A percentile compares a stretch with the other conserved stretches of the same genome.
phyloP scores from a whole-genome alignment of 352 stramenopile genomes.

The Halophytophthora polymorphica region DNA sequence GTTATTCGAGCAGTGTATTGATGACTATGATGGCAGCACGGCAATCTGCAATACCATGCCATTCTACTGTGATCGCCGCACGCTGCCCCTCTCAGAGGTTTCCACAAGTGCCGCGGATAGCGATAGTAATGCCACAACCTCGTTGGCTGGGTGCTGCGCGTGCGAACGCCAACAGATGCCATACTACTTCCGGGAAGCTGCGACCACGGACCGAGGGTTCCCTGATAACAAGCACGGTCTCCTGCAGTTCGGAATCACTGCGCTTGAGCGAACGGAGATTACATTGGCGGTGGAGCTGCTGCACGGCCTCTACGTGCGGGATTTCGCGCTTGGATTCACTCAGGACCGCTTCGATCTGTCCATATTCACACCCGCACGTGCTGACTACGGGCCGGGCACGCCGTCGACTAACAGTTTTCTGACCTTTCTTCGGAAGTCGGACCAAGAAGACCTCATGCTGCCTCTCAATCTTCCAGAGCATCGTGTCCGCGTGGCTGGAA shows the following conservation, averaged over 20 bases:
- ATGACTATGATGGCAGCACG: slow-evolving; percentile 28
- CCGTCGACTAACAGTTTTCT: slow-evolving; percentile 75
- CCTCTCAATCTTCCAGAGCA: slow-evolving; percentile 93
- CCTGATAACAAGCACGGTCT: slow-evolving; percentile 95
- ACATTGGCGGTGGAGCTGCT: slow-evolving; percentile 92
- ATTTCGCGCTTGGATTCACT: slow-evolving; percentile 85
- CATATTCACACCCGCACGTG: slow-evolving; percentile 86
- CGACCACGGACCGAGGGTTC: slow-evolving; percentile 63
- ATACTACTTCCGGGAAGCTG: slow-evolving; percentile 81
- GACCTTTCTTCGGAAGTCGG: slow-evolving; percentile 72
- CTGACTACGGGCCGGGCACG: slow-evolving; percentile 56
- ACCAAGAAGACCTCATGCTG: slow-evolving; percentile 85
- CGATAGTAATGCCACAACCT: slow-evolving; percentile 23
- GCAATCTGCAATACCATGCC: slow-evolving; percentile 59
- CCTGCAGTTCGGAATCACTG: slow-evolving; percentile 89
- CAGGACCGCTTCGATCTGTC: slow-evolving; percentile 82
- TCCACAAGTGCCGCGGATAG: slow-evolving; percentile 11
- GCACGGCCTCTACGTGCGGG: slow-evolving; percentile 90
- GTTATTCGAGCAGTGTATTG: slow-evolving; percentile 52
- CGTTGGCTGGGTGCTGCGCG: slow-evolving; percentile 69
- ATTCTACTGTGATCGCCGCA: slow-evolving; percentile 54
- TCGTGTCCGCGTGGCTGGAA: slow-evolving; percentile 44
- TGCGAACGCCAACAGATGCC: slow-evolving; percentile 88
- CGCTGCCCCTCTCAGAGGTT: slow-evolving; percentile 19
- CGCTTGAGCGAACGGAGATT: slow-evolving; percentile 79